A percentile compares a stretch with the other conserved stretches of the same genome.
These are phyloP conservation scores for Claviceps pazoutovae DNA, from an alignment of 2,329 filamentous ascomycete species.

Conservation along the genomic window DNA sequence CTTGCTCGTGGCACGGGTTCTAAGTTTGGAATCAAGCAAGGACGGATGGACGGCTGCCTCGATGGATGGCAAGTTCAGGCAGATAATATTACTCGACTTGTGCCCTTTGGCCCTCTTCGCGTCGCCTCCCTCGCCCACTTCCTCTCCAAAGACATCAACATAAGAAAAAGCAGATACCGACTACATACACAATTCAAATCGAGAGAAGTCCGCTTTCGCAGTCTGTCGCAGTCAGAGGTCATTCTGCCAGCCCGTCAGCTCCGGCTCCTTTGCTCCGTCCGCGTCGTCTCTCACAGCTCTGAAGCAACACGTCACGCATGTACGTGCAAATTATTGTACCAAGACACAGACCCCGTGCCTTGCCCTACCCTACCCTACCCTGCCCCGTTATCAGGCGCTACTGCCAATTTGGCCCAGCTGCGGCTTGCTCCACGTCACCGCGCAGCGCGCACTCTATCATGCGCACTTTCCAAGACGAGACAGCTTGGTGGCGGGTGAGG, in stretches of 20 bases:
- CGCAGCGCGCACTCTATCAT: background rate
- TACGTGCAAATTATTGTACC: conserved; percentile 7
- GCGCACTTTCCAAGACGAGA: background rate
- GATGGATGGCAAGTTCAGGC: conserved; percentile 2
- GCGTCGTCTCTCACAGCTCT: conserved; percentile 12
- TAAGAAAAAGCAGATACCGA: conserved; percentile 34
- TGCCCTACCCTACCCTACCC: background rate
- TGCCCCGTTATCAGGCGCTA: background rate
- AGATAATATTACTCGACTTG: conserved; percentile 12
- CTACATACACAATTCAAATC: conserved; percentile 34
- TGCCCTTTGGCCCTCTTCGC: conserved; percentile 16
- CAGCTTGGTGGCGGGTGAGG: background rate
- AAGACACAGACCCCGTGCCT: background rate
- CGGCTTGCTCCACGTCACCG: background rate
- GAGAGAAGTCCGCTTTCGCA: conserved; percentile 46
- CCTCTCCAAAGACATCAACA: conserved; percentile 33
- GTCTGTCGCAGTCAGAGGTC: conserved; percentile 47
- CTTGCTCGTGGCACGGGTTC: too few species aligned
- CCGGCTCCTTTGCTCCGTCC: conserved; percentile 15
- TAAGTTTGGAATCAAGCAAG: background rate
- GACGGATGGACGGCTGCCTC: background rate
- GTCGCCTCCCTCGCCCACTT: conserved; percentile 22
- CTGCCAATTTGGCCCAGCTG: too few species aligned
- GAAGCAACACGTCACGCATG: conserved; percentile 9
- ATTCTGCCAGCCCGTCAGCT: conserved; percentile 36